Evolutionary conservation across 345 rosid genomes (phyloP).

Genomic region (Melaleuca alternifolia): DNA sequence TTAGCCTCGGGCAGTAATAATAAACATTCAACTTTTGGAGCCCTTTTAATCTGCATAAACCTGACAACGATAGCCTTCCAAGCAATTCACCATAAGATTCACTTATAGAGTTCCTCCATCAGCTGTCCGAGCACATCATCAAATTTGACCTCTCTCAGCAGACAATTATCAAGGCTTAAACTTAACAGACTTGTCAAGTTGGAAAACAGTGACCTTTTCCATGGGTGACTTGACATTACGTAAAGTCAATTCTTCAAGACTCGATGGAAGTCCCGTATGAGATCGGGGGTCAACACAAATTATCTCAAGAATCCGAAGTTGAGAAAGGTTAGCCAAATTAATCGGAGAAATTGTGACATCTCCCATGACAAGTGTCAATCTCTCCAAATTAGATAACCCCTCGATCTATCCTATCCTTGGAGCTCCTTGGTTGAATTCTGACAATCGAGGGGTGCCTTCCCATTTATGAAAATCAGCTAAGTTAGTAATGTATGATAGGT

Average conservation of each 20-base stretch:
- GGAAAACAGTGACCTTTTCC: neutral
- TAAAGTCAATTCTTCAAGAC: fast-evolving
- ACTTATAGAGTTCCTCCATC: neutral
- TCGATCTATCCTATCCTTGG: neutral
- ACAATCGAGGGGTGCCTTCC: neutral
- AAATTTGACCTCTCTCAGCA: neutral
- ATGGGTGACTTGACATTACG: neutral
- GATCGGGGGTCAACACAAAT: neutral
- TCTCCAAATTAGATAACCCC: neutral
- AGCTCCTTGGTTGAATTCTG: neutral
- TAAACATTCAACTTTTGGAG: neutral
- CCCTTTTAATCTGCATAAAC: neutral
- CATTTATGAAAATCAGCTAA: neutral
- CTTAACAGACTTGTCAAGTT: neutral
- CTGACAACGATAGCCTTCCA: neutral
- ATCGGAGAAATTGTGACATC: neutral
- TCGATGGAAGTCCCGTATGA: neutral
- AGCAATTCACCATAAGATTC: neutral
- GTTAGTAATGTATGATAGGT: neutral
- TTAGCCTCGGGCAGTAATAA: neutral
- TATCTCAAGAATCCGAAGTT: neutral
- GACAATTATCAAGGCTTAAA: neutral
- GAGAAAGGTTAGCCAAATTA: neutral
- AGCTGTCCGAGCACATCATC: neutral
- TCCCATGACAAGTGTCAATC: neutral